Evolutionary conservation across 225 moss, liverwort and hornwort genomes (phyloP).

Genomic region (Pseudoscleropodium purum): DNA sequence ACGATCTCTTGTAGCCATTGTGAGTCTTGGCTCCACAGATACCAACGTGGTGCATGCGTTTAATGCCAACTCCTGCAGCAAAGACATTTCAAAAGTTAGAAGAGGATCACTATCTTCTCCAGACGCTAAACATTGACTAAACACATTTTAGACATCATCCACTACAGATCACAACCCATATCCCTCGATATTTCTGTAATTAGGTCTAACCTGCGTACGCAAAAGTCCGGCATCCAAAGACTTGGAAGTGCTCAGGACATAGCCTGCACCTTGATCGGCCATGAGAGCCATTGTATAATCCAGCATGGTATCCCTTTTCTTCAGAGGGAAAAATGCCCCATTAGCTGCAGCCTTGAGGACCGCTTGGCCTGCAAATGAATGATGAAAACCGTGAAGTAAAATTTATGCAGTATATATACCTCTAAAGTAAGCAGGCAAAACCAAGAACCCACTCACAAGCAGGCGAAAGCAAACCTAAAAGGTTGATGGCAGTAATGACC

Average conservation of each 20-base stretch:
- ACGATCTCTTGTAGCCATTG: slow-evolving; percentile 83
- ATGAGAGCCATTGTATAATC: slow-evolving; percentile 94
- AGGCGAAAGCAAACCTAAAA: slow-evolving; percentile 54
- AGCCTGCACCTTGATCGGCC: slow-evolving; percentile 83
- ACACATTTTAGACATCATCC: background rate
- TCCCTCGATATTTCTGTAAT: background rate
- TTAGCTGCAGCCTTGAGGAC: slow-evolving; percentile 84
- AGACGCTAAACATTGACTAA: background rate
- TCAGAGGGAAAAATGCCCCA: slow-evolving; percentile 88
- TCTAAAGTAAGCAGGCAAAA: background rate
- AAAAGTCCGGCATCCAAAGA: slow-evolving; percentile 69
- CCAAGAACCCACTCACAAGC: background rate
- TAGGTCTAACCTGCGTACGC: slow-evolving; percentile 72
- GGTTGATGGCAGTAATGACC: slow-evolving; percentile 91
- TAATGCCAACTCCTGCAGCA: slow-evolving; percentile 76
- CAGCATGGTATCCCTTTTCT: slow-evolving; percentile 89
- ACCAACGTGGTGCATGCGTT: slow-evolving; percentile 94
- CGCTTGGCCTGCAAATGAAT: slow-evolving; percentile 65
- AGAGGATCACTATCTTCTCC: background rate
- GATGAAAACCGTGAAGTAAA: background rate
- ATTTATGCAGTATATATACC: background rate
- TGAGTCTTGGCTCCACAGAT: slow-evolving; percentile 93
- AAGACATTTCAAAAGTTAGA: background rate
- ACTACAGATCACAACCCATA: background rate
- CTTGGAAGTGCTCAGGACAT: slow-evolving; percentile 72